Evolutionary conservation across 2,329 filamentous ascomycete species (phyloP), one percentile per base, ranked within the genome.

Genomic region (Botrytis paeoniae): DNA sequence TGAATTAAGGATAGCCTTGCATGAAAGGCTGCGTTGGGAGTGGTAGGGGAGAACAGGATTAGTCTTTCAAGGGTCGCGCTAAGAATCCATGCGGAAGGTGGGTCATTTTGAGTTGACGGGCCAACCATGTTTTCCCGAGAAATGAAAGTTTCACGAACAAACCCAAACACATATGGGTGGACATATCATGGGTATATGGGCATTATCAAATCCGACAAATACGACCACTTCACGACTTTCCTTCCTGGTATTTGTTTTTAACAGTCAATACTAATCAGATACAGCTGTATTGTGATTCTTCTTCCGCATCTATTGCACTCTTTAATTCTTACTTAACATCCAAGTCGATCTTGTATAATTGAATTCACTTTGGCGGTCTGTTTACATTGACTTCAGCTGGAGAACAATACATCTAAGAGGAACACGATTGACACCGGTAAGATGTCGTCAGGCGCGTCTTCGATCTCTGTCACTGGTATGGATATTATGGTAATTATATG

Each of bases 401-500:
- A 57, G 18, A 65, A 41, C 43, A 29, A 41, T 41, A 60, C 35
- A 41, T 57, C 54, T 41, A 29, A 32, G 32, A 71, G 32, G 59
- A 71, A 39, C n/a, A 61, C 68, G 29, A 69, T 43, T 69, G 37
- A 41, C 14, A 43, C 45, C 37, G 35, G 32, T 41, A 57, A 22
- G 35, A 71, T 71, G 69, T 45, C 69, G 69, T 65, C 69, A 41
- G 80, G 78, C 77, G 80, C 80, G 29, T 81, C 80, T 75, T 82
- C 80, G 20, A 82, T 82, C 41, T 81, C 80, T 41, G 80, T 82
- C 54, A 78, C 80, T 68, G 80, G 80, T 81, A 81, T 61, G 76
- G 32, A 10, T 18, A n/a, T 45, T 6, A 22, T 29, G 39, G 14
- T 32, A 29, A 22, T 8, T 16, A 4, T 41, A 25, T 22, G 18